Base-by-base conservation (phyloP, 176 grass and related monocot genomes). In the Panicum miliaceum region DNA sequence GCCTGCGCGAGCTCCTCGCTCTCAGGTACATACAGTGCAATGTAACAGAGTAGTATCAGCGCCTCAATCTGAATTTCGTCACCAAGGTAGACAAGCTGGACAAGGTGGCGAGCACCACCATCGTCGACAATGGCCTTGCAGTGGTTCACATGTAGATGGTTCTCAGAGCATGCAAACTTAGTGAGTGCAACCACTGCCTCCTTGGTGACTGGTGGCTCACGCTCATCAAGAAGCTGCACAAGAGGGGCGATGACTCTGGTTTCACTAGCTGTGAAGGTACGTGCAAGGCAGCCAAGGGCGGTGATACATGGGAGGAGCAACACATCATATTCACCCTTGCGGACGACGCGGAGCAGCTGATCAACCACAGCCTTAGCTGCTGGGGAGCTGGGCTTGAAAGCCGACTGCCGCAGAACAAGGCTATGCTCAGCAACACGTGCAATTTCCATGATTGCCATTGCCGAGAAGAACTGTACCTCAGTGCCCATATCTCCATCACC, bases 361-460 rank as follows among this genome's bases (percentile, higher is more conserved):
- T 97, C 94, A 12, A 97, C 81, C 8, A 97, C 92, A 47, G 94
- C 92, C 67, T 94, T 97, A 13, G 92, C 83, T 0, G 88, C 89
- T 13, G 80, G 66, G n/a, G 92, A 92, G 60, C 86, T 97, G n/a
- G 94, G 94, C 51, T 97, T 97, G 80, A 97, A 94, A 16, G 94
- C 92, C 0, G 92, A 97, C 40, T 94, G 92, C 34, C 94, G 84
- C 48, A 94, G 69, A 32, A 78, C 73, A 48, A 90, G 82, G 75
- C 69, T 90, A 76, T 97, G 85, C 75, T 97, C 94, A 19, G 94
- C 94, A 12, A 89, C 92, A 68, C 65, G 83, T 41, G 86, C 56
- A 71, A 97, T 94, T 68, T 97, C 94, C 94, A 94, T 92, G 23
- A 97, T 86, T 0, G 92, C 88, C 92, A 97, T 90, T 9, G 90